These are phyloP conservation scores for Arabis hirsuta DNA, from an alignment of 345 rosid genomes.

Conservation along the genomic window DNA sequence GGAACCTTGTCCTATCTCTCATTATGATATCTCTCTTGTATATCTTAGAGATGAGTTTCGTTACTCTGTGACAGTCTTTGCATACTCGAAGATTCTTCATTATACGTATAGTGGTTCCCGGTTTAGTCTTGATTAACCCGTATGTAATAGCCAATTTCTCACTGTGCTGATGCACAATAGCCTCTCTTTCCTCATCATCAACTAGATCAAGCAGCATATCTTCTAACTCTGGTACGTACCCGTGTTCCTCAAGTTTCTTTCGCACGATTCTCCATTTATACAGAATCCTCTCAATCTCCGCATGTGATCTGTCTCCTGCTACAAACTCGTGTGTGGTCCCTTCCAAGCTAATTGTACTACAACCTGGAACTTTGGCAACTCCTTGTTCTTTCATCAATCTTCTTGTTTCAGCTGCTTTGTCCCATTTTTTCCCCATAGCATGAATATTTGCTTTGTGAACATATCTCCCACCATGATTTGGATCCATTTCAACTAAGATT, in stretches of 20 bases:
- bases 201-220: conserved; percentile 50
- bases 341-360: conserved; percentile 59
- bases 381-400: conserved; percentile 55
- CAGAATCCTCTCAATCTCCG: conserved; percentile 48
- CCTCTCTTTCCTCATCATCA: conserved; percentile 58
- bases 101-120: conserved; percentile 51
- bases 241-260: conserved; percentile 48
- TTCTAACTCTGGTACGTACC: conserved; percentile 54
- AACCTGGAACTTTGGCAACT: conserved; percentile 63
- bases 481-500: conserved; percentile 53
- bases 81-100: conserved; percentile 70
- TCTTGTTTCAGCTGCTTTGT: conserved; percentile 60
- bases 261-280: conserved; percentile 49
- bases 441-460: conserved; percentile 64
- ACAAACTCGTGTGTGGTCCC: conserved; percentile 62
- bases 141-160: conserved; percentile 69
- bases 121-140: conserved; percentile 61
- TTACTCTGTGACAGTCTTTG: conserved; percentile 62
- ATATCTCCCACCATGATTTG: conserved; percentile 62
- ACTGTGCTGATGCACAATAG: conserved; percentile 61
- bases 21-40: conserved; percentile 56
- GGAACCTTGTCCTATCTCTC: conserved; percentile 70
- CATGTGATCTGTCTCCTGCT: conserved; percentile 63
- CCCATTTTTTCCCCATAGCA: conserved; percentile 62
- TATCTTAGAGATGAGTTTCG: conserved; percentile 62